Evolutionary conservation across 305 asterid genomes (phyloP).

Genomic region (Ajuga reptans): DNA sequence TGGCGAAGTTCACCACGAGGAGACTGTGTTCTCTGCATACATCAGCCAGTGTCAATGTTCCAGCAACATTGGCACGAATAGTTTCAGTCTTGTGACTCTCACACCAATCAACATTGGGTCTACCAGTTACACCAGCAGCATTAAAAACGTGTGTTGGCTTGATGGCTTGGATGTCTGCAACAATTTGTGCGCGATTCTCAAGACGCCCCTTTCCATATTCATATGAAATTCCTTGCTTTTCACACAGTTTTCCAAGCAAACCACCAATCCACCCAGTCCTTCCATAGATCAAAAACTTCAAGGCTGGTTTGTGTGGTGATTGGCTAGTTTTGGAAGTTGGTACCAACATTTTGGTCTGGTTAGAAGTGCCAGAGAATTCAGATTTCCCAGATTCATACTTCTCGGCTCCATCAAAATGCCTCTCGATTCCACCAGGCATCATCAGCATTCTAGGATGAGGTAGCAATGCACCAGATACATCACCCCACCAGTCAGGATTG

Average conservation of each 20-base stretch:
- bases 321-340: constrained; percentile 38
- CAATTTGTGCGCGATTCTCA: constrained; percentile 47
- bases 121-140: constrained; percentile 91
- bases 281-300: constrained; percentile 80
- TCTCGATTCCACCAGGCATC: constrained; percentile 82
- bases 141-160: constrained; percentile 91
- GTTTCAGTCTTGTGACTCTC: constrained; percentile 79
- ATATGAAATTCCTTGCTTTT: constrained; percentile 62
- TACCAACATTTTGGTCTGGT: constrained; percentile 35
- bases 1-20: constrained; percentile 68
- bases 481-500: constrained; percentile 94
- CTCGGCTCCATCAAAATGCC: constrained; percentile 57
- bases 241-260: constrained; percentile 70
- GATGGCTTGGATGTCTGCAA: constrained; percentile 48
- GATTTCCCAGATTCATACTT: constrained; percentile 45
- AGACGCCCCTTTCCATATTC: constrained; percentile 79
- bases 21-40: constrained; percentile 67
- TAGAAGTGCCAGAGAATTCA: constrained; percentile 35
- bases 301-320: constrained; percentile 39
- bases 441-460: constrained; percentile 93
- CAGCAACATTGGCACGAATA: constrained; percentile 70
- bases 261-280: constrained; percentile 91
- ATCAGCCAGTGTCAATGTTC: constrained; percentile 79
- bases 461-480: constrained; percentile 84
- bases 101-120: constrained; percentile 97